Percentiles rank a stretch among this genome's conserved stretches.
These are phyloP conservation scores for Elymus sibiricus DNA, from an alignment of 176 grass and related monocot genomes.

Conservation along the genomic window DNA sequence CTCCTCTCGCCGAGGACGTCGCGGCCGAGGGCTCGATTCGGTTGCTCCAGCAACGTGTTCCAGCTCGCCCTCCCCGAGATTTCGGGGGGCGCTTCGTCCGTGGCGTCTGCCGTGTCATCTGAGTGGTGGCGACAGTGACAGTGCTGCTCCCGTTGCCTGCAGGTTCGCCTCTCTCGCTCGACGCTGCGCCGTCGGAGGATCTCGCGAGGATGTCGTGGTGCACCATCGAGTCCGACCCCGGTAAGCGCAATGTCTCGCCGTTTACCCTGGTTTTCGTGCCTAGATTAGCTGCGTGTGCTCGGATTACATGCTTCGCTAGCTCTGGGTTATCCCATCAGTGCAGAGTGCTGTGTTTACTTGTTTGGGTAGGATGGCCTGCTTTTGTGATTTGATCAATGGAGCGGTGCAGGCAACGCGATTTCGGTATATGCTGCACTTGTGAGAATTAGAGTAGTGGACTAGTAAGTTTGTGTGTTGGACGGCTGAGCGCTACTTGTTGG, in stretches of 20 bases:
- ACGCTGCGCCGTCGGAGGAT: not conserved
- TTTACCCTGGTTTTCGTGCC: not conserved
- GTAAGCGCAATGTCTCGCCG: constrained; percentile 20
- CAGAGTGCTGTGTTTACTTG: not conserved
- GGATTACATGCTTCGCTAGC: not conserved
- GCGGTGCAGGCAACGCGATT: not conserved
- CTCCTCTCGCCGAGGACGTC: not conserved
- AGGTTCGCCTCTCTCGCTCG: not conserved
- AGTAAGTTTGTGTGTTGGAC: not conserved
- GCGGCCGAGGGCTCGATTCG: no score
- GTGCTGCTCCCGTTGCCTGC: not conserved
- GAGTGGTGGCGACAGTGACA: not conserved
- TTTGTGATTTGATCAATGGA: not conserved
- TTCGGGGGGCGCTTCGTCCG: not conserved
- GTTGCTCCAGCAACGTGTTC: not conserved
- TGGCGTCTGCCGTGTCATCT: not conserved
- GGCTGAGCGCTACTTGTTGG: not conserved
- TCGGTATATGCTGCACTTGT: not conserved
- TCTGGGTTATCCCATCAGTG: not conserved
- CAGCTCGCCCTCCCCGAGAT: not conserved
- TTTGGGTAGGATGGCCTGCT: not conserved
- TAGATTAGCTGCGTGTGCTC: not conserved
- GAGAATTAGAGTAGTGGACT: not conserved
- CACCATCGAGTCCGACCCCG: constrained; percentile 94
- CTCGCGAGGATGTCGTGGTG: constrained; percentile 71